A percentile compares a stretch with the other conserved stretches of the same genome.
These are phyloP conservation scores for Crataegus laevigata DNA, from an alignment of 306 rosid genomes.

Conservation along the genomic window DNA sequence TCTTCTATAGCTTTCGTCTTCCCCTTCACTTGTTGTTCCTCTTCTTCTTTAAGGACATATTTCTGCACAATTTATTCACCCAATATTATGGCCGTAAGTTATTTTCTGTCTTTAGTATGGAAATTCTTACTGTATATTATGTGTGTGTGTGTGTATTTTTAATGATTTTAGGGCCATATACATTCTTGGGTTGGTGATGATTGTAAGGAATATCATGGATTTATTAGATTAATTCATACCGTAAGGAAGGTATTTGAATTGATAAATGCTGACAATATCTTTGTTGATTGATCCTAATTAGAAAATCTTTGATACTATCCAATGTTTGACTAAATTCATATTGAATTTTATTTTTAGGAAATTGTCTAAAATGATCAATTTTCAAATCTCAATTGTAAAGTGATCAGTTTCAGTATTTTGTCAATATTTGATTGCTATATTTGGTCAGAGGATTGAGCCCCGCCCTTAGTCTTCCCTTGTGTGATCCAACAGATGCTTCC, in stretches of 20 bases:
- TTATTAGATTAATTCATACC: background rate
- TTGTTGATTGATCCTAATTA: background rate
- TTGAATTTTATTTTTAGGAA: too few species aligned
- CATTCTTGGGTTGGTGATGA: background rate
- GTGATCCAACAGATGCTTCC: too few species aligned
- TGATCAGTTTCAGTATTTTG: too few species aligned
- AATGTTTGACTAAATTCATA: background rate
- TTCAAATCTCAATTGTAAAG: too few species aligned
- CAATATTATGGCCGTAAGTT: background rate
- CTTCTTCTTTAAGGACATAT: background rate
- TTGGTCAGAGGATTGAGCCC: too few species aligned
- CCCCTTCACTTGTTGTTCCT: background rate
- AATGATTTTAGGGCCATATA: background rate
- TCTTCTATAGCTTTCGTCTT: background rate
- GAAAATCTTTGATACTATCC: background rate
- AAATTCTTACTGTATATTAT: background rate
- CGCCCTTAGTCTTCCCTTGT: too few species aligned
- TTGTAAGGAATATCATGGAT: background rate
- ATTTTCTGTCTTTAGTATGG: background rate
- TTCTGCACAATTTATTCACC: background rate
- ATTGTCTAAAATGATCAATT: too few species aligned
- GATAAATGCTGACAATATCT: background rate
- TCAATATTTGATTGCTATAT: too few species aligned
- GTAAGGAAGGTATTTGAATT: background rate
- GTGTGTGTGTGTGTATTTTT: too few species aligned